Conservation (phyloP, 805 yeast species). For the Candida verbasci region DNA sequence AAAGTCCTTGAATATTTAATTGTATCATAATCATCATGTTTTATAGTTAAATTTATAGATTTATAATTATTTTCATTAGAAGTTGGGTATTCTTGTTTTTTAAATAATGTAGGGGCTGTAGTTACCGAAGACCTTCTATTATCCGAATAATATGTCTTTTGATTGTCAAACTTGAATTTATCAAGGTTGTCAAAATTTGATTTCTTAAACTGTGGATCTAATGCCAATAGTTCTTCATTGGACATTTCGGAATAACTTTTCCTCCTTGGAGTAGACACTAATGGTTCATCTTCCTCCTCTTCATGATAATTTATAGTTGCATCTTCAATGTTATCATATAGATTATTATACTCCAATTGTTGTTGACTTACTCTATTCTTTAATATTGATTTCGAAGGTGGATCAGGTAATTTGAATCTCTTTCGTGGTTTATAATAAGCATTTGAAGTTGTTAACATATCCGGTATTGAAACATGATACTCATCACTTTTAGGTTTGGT, state of each 20-base stretch:
- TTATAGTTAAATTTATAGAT: slow-evolving; percentile 39
- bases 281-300: slow-evolving; percentile 7
- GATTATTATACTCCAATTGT: slow-evolving; percentile 16
- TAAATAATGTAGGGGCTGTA: slow-evolving; percentile 6
- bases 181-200: slow-evolving; percentile 36
- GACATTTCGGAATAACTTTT: slow-evolving; percentile 50
- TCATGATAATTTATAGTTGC: slow-evolving; percentile 18
- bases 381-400: slow-evolving; percentile 37
- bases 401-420: slow-evolving; percentile 16
- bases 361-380: slow-evolving; percentile 31
- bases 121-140: slow-evolving; percentile 11
- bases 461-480: slow-evolving; percentile 10
- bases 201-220: slow-evolving; percentile 49
- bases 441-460: slow-evolving; percentile 2
- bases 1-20: slow-evolving; percentile 25
- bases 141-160: slow-evolving; percentile 25
- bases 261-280: slow-evolving; percentile 19
- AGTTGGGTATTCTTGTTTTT: slow-evolving; percentile 19
- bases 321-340: slow-evolving; percentile 8
- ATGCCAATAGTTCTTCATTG: slow-evolving; percentile 48
- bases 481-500: slow-evolving; percentile 3
- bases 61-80: slow-evolving; percentile 35
- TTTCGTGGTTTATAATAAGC: slow-evolving; percentile 5
- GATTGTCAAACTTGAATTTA: slow-evolving; percentile 42
- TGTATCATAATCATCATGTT: slow-evolving; percentile 33